Evolutionary conservation across 805 yeast species (phyloP).

Genomic region (Scheffersomyces ergatensis): DNA sequence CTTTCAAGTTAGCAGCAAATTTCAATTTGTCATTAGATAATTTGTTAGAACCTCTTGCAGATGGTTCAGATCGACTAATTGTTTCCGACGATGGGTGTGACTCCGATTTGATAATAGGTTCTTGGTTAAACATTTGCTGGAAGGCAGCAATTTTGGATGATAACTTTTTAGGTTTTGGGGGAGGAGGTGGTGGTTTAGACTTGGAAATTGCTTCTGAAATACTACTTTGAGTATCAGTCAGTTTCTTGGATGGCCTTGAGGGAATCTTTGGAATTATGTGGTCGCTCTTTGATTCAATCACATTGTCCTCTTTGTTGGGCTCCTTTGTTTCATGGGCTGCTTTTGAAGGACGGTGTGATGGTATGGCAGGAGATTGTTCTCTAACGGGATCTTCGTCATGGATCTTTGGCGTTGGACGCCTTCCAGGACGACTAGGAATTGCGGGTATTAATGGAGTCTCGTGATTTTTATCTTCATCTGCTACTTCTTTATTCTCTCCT

Average conservation of each 20-base stretch:
- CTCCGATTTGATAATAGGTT: conserved; percentile 8
- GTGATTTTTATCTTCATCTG: not conserved
- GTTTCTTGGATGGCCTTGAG: conserved; percentile 3
- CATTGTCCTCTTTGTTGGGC: not conserved
- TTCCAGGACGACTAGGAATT: not conserved
- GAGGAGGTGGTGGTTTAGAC: conserved; percentile 37
- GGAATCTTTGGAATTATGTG: conserved; percentile 5
- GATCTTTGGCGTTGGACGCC: not conserved
- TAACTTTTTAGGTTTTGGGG: conserved; percentile 74
- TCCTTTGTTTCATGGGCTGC: not conserved
- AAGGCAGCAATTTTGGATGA: conserved; percentile 79
- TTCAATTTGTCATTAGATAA: conserved; percentile 38
- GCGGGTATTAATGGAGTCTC: not conserved
- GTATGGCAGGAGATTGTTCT: conserved; percentile 1
- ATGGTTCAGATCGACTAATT: not conserved
- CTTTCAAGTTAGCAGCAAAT: conserved; percentile 60
- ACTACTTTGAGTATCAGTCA: not conserved
- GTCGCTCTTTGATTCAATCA: no score
- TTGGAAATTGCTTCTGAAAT: not conserved
- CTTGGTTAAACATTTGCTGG: conserved; percentile 43
- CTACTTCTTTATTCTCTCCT: not conserved
- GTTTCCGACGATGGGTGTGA: not conserved
- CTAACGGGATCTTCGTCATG: not conserved
- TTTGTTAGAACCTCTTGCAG: conserved; percentile 13
- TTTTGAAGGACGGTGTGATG: conserved; percentile 2